Percentiles rank a stretch among this genome's conserved stretches.
phyloP scores from a whole-genome alignment of 2,329 filamentous ascomycete species.

The Myriosclerotinia scirpicola region DNA sequence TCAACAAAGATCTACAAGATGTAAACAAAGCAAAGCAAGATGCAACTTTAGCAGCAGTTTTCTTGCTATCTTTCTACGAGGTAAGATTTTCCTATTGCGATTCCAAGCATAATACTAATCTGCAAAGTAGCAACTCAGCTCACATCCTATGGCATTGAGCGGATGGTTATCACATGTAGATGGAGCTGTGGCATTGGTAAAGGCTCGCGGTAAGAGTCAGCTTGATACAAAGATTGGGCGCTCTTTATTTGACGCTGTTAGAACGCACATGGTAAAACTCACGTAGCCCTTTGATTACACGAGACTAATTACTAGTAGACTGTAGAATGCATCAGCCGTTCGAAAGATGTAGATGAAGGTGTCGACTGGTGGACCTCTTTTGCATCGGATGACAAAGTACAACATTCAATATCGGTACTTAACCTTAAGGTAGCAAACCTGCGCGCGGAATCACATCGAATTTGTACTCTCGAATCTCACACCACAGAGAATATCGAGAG shows the following conservation, averaged over 20 bases:
- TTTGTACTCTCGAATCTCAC: conserved; percentile 49
- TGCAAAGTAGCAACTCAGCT: conserved; percentile 46
- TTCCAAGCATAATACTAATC: neutral
- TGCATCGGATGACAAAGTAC: conserved; percentile 49
- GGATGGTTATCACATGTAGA: conserved; percentile 62
- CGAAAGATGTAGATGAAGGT: conserved; percentile 52
- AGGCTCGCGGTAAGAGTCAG: conserved; percentile 53
- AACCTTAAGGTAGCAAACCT: conserved; percentile 55
- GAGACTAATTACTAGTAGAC: conserved; percentile 54
- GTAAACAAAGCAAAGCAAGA: conserved; percentile 51
- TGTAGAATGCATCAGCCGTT: conserved; percentile 54
- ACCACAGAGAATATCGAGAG: conserved; percentile 51
- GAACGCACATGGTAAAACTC: conserved; percentile 54
- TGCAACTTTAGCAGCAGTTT: conserved; percentile 55
- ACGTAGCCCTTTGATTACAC: neutral
- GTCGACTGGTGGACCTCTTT: conserved; percentile 58
- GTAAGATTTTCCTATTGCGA: conserved; percentile 36
- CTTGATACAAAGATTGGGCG: conserved; percentile 52
- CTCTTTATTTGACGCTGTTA: conserved; percentile 58
- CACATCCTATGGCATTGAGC: conserved; percentile 53
- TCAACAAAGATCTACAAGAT: conserved; percentile 53
- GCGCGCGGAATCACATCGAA: conserved; percentile 51
- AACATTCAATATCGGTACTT: conserved; percentile 47
- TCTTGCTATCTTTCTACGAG: conserved; percentile 61
- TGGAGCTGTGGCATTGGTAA: conserved; percentile 59